A percentile compares a stretch with the other conserved stretches of the same genome.
These are phyloP conservation scores for Dianthus caryophyllus DNA, from an alignment of 148 eudicot species.

Conservation along the genomic window DNA sequence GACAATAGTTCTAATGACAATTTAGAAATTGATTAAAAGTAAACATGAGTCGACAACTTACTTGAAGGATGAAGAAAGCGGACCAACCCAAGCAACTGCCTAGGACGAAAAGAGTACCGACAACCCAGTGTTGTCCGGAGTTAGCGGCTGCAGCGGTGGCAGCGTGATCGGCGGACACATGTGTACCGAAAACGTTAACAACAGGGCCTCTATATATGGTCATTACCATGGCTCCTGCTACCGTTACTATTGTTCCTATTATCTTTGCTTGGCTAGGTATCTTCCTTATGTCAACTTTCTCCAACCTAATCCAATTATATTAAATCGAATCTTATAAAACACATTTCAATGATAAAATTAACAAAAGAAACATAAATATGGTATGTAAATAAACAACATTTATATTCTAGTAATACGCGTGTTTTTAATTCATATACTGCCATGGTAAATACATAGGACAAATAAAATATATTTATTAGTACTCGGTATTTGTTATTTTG, in stretches of 20 bases:
- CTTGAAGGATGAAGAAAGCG: constrained; percentile 61
- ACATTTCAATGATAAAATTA: too few species aligned
- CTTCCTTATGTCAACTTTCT: constrained; percentile 50
- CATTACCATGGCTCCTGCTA: constrained; percentile 56
- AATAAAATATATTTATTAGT: too few species aligned
- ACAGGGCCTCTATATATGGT: constrained; percentile 55
- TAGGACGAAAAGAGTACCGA: constrained; percentile 48
- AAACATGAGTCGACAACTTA: constrained; percentile 11
- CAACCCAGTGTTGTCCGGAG: constrained; percentile 44
- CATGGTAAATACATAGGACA: too few species aligned
- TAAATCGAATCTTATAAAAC: too few species aligned
- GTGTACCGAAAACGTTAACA: constrained; percentile 35
- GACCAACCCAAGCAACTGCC: constrained; percentile 54
- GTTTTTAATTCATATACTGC: too few species aligned
- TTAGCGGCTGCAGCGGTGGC: constrained; percentile 14
- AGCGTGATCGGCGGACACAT: constrained; percentile 18
- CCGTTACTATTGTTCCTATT: constrained; percentile 54
- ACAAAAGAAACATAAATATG: too few species aligned
- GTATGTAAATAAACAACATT: too few species aligned
- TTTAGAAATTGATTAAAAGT: not conserved
- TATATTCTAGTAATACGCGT: too few species aligned
- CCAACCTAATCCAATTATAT: constrained; percentile 31
- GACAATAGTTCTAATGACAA: too few species aligned
- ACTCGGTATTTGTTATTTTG: too few species aligned
- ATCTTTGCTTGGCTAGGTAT: constrained; percentile 56